Base-by-base conservation (phyloP, 441 rosid genomes). In the Adansonia madagascariensis region DNA sequence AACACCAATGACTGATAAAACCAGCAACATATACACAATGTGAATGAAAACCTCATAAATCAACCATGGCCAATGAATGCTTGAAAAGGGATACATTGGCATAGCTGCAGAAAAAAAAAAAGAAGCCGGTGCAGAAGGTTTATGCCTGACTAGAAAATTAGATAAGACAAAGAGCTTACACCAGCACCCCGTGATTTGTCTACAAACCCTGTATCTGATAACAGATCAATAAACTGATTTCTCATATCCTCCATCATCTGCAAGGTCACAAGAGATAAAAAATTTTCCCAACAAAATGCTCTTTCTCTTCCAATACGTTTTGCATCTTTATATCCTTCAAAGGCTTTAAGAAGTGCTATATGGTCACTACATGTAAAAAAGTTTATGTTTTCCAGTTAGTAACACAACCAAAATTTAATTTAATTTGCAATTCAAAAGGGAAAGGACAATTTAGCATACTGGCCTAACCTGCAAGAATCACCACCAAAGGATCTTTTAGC, bases 221-320 rank as follows among this genome's bases (percentile, higher is more conserved):
- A 88, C 52, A 93, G 89, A 83, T 88, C 90, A 68, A 92, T 86
- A 81, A 95, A 95, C 87, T 93, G 98, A 85, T 82, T 91, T 86
- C 98, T 91, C 98, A 93, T 93, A 79, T 90, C 97, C 82, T 93
- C 98, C 90, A 95, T 91, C 97, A 92, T 91, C 88, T 84, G 87
- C 88, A 95, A 82, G 79, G 99, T 93, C 73, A 88, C 70, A 3
- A 91, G 92, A 74, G 99, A 95, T 53, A 95, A 85, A 82, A 85
- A 95, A 74, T 90, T 88, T 71, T 95, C 89, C 98, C 99, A 95
- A 82, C 98, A 93, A 80, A 83, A 95, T 12, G 91, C 81, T 82
- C 85, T 88, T 73, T 89, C 99, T 57, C 79, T 84, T 80, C 92
- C 88, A 56, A 80, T 83, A 74, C 80, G 84, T 84, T 95, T 95